phyloP scores from a whole-genome alignment of 495 filamentous ascomycete species.

The Penicillium egyptiacum region DNA sequence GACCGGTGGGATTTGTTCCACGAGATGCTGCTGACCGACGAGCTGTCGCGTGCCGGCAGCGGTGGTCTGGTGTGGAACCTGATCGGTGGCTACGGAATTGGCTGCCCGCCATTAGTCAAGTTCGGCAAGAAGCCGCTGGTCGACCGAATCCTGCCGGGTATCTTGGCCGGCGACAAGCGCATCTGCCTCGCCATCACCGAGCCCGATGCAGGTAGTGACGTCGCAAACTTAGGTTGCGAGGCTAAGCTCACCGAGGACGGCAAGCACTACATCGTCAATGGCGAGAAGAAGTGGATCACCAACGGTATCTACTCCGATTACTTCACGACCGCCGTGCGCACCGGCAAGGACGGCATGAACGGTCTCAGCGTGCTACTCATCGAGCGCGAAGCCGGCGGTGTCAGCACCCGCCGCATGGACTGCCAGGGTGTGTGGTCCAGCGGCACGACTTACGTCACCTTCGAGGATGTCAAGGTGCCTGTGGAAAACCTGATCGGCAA shows the following conservation, averaged over 20 bases:
- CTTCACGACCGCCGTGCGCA: constrained; percentile 95
- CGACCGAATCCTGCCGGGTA: constrained; percentile 78
- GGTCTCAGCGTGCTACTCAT: constrained; percentile 89
- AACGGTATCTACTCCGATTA: constrained; percentile 97
- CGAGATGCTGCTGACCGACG: constrained; percentile 91
- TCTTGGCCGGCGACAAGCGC: constrained; percentile 88
- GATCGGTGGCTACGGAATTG: constrained; percentile 92
- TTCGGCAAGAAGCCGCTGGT: constrained; percentile 88
- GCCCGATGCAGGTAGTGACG: constrained; percentile 80
- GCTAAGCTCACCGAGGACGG: constrained; percentile 90
- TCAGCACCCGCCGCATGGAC: constrained; percentile 92
- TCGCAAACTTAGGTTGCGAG: constrained; percentile 92
- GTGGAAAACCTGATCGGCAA: constrained; percentile 97
- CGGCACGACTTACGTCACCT: constrained; percentile 95
- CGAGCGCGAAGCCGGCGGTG: constrained; percentile 74
- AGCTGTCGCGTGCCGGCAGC: constrained; percentile 81
- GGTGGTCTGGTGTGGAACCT: constrained; percentile 99
- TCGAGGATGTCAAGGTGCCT: constrained; percentile 97
- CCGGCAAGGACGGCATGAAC: constrained; percentile 82
- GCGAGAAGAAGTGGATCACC: constrained; percentile 99
- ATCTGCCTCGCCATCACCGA: constrained; percentile 90
- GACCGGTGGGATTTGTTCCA: constrained; percentile 99
- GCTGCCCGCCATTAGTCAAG: constrained; percentile 86
- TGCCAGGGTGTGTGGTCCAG: constrained; percentile 96
- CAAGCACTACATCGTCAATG: constrained; percentile 99